These are phyloP conservation scores for Fraxinus greggii DNA, from an alignment of 305 asterid species.

Conservation along the genomic window DNA sequence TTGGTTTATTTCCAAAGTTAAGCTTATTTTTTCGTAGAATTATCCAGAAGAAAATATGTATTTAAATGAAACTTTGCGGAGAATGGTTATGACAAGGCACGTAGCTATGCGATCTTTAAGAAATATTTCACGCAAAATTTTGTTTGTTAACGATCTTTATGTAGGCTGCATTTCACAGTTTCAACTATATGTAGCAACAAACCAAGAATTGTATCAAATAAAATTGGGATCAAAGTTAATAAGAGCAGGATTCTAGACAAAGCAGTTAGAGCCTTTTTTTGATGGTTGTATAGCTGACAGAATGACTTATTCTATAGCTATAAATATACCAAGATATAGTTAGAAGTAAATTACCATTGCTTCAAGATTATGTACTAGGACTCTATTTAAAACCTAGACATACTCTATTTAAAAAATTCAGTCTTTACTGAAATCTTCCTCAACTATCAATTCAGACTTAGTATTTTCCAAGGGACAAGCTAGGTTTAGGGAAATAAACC, in stretches of 20 bases:
- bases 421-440: not conserved
- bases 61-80: not conserved
- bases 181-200: not conserved
- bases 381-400: not conserved
- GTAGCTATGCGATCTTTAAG: not conserved
- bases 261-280: not conserved
- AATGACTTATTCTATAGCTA: not conserved
- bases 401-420: not conserved
- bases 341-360: not conserved
- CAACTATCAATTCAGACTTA: not conserved
- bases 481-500: not conserved
- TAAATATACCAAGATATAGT: not conserved
- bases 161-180: not conserved
- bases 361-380: not conserved
- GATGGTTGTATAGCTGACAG: not conserved
- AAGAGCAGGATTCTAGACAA: not conserved
- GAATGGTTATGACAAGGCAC: not conserved
- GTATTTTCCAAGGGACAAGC: not conserved
- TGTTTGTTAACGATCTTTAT: not conserved
- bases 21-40: not conserved
- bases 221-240: not conserved
- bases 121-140: not conserved
- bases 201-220: not conserved
- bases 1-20: not conserved
- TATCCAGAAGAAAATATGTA: not conserved